These are phyloP conservation scores for Diddensiella santjacobensis DNA, from an alignment of 805 yeast genomes.

Conservation along the genomic window DNA sequence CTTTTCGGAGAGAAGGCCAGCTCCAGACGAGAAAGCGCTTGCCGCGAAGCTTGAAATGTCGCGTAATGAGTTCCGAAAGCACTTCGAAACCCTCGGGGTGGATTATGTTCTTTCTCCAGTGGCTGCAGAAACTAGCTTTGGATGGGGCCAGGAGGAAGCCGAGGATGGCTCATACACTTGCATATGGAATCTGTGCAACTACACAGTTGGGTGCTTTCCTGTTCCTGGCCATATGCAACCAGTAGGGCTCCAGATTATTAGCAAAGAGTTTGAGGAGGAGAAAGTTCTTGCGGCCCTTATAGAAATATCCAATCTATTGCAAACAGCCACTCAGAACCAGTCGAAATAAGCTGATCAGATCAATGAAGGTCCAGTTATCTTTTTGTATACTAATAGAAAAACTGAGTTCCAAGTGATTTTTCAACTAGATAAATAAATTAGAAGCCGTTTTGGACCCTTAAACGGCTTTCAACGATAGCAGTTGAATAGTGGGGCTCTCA, in stretches of 20 bases:
- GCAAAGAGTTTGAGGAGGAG: slow-evolving; percentile 1
- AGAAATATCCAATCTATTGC: neutral
- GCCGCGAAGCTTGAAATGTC: neutral
- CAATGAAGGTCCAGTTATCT: too few relatives aligned
- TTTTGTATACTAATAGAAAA: too few relatives aligned
- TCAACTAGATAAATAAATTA: too few relatives aligned
- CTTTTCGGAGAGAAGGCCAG: neutral
- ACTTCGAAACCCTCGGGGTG: neutral
- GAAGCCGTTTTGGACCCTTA: too few relatives aligned
- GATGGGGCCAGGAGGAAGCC: slow-evolving; percentile 7
- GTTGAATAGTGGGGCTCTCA: too few relatives aligned
- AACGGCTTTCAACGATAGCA: too few relatives aligned
- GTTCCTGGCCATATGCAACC: neutral
- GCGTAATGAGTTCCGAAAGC: neutral
- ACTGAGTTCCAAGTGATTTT: too few relatives aligned
- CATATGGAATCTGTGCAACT: slow-evolving; percentile 13
- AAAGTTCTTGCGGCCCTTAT: neutral
- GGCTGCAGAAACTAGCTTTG: neutral
- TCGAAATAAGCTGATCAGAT: too few relatives aligned
- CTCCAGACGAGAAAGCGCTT: neutral
- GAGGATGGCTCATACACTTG: slow-evolving; percentile 10
- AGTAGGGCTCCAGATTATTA: slow-evolving; percentile 4
- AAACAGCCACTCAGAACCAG: too few relatives aligned
- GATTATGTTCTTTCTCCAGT: slow-evolving; percentile 11
- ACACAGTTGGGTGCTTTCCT: slow-evolving; percentile 7